These are phyloP conservation scores for Xylaria castorea DNA, from an alignment of 495 filamentous ascomycete genomes.

Conservation along the genomic window DNA sequence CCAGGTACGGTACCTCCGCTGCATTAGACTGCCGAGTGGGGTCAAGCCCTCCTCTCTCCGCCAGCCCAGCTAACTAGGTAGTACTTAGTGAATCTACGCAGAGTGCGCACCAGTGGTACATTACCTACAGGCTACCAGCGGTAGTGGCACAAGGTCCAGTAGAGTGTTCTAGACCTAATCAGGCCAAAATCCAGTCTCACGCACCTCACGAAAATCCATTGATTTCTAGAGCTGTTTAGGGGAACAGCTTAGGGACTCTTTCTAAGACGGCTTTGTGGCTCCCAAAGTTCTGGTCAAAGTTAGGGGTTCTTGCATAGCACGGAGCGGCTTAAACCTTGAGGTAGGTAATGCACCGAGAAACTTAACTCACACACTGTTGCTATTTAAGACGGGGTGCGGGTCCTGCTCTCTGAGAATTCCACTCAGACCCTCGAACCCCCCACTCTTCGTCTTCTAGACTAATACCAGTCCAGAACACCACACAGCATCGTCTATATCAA, in stretches of 20 bases:
- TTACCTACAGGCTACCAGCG: not conserved
- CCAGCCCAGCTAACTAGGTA: not conserved
- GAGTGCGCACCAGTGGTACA: constrained; percentile 1
- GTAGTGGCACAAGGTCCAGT: not conserved
- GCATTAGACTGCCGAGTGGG: constrained; percentile 18
- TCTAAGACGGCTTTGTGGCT: not conserved
- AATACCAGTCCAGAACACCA: not conserved
- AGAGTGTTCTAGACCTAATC: constrained; percentile 9
- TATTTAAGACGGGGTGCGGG: not conserved
- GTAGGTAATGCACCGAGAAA: not conserved
- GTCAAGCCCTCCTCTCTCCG: not conserved
- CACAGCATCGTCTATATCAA: not conserved
- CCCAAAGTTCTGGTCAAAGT: not conserved
- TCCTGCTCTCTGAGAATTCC: not conserved
- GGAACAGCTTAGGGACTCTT: not conserved
- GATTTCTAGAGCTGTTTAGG: not conserved
- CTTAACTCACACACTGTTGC: not conserved
- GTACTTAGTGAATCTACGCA: not conserved
- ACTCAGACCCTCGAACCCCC: not conserved
- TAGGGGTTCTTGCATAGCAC: not conserved
- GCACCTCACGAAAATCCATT: not conserved
- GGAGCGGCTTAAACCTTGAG: not conserved
- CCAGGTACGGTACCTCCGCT: constrained; percentile 5
- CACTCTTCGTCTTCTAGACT: not conserved
- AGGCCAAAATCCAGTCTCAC: not conserved